Evolutionary conservation across 495 filamentous ascomycete species (phyloP), one percentile per base, ranked within the genome.

Genomic region (Aspergillus sclerotiicarbonarius): DNA sequence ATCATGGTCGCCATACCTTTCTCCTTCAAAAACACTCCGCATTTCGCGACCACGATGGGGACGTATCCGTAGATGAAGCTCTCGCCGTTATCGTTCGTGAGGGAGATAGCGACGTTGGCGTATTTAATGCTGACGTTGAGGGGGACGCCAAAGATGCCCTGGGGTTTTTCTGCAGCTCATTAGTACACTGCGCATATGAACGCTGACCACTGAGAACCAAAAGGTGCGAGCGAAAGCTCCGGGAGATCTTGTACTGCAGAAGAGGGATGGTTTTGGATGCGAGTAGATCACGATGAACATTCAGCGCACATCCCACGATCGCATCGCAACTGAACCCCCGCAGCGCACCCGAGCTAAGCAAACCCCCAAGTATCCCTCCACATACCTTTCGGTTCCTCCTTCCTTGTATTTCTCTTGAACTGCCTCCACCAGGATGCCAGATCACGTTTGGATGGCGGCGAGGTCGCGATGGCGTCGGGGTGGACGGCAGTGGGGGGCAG

Each of bases 51-150:
- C 47, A 99, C 93, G 62, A 99, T 97, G 9, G 94, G 94, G 6
- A 99, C 92, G 70, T 99, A 99, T 63, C 94, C 94, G 72, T 99
- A 99, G 25, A 97, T 96, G 69, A 94, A 97, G 71, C 91, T 96
- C 66, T 92, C 84, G 15, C 93, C 94, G 54, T 91, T 83, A 51
- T 89, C 88, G 70, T 97, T 90, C 59, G 90, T 89, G 32, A 99
- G 84, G 51, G 92, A 97, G 64, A 99, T 99, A 51, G 94, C 94
- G 60, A 99, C 94, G 72, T 99, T 99, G 55, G 94, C 94, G 68
- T 99, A 99, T 31, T 90, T 88, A 71, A 99, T 99, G 77, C 93
- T 97, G 61, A 89, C 85, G 58, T 90, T 89, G 47, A 99, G 84
- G 0, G 94, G 91, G n/a, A 98, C 84, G 46, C 93, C 93, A 71